phyloP scores from a whole-genome alignment of 2,329 filamentous ascomycete genomes.

The Bretziella fagacearum region DNA sequence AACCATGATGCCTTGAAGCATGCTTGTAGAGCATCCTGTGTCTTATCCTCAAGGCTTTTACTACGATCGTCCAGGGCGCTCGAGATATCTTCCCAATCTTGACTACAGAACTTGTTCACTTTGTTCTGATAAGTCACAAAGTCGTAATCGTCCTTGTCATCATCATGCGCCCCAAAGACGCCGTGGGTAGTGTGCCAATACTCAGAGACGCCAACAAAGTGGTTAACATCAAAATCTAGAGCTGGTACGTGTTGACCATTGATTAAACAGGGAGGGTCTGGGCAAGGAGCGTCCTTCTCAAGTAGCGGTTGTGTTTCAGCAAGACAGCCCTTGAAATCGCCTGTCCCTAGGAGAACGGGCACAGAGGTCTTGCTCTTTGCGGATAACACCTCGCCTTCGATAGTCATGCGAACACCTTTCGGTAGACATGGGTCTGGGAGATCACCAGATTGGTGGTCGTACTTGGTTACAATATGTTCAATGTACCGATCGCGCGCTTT shows the following conservation, averaged over 20 bases:
- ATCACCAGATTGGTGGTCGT: constrained; percentile 43
- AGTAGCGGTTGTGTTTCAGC: constrained; percentile 68
- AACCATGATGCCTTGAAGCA: constrained; percentile 98
- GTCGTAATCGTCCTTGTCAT: constrained; percentile 41
- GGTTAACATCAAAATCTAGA: constrained; percentile 93
- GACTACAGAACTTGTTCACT: constrained; percentile 70
- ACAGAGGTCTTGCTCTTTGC: constrained; percentile 22
- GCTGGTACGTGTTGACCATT: constrained; percentile 85
- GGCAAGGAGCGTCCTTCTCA: constrained; percentile 73
- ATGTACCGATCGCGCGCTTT: constrained; percentile 76
- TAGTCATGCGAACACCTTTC: constrained; percentile 51
- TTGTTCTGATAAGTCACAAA: constrained; percentile 72
- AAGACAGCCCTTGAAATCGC: constrained; percentile 72
- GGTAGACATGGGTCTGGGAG: constrained; percentile 86
- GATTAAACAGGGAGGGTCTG: constrained; percentile 69
- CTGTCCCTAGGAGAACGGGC: constrained; percentile 58
- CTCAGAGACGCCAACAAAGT: constrained; percentile 93
- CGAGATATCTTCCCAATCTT: constrained; percentile 64
- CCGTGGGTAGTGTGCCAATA: constrained; percentile 99
- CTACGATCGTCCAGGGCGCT: constrained; percentile 45
- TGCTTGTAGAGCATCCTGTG: constrained; percentile 64
- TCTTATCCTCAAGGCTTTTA: constrained; percentile 60
- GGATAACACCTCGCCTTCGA: constrained; percentile 45
- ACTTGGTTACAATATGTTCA: constrained; percentile 53
- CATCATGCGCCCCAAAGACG: constrained; percentile 46